Percentiles rank a stretch among this genome's conserved stretches.
Evolutionary conservation across 768 basidiomycete species (phyloP).

Genomic region (Termitomyces titanicus): DNA sequence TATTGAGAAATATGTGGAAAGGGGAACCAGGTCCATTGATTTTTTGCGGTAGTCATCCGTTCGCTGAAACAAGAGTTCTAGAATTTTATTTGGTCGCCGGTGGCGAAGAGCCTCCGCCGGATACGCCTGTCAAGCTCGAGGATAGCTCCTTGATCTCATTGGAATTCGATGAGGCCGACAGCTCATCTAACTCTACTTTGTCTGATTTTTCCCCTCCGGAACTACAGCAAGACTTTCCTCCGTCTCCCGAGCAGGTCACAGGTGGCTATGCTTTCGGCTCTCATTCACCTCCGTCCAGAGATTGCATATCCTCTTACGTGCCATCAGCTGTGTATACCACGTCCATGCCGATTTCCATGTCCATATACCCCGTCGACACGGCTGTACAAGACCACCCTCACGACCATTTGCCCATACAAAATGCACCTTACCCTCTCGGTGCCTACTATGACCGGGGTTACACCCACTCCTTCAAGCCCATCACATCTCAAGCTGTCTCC

Average conservation of each 20-base stretch:
- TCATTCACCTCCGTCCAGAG: conserved; percentile 6
- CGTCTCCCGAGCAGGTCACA: conserved; percentile 34
- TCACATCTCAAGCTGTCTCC: neutral
- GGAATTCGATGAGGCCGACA: conserved; percentile 41
- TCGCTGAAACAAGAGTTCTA: conserved; percentile 23
- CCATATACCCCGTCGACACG: conserved; percentile 14
- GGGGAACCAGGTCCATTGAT: conserved; percentile 60
- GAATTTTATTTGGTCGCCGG: conserved; percentile 80
- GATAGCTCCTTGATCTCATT: conserved; percentile 44
- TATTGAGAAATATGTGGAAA: conserved; percentile 86
- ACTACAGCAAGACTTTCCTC: conserved; percentile 40
- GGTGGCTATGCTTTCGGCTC: conserved; percentile 11
- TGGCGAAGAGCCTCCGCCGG: conserved; percentile 66
- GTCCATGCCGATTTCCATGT: conserved; percentile 14
- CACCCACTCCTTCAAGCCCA: neutral
- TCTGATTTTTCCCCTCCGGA: conserved; percentile 46
- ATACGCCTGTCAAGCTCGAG: conserved; percentile 53
- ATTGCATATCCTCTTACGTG: neutral
- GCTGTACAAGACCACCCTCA: conserved; percentile 7
- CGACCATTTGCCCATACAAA: conserved; percentile 8
- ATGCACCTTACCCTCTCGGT: conserved; percentile 10
- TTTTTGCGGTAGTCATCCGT: conserved; percentile 5
- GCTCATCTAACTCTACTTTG: conserved; percentile 36
- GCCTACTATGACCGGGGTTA: conserved; percentile 5
- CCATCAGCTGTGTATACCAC: conserved; percentile 7